phyloP scores from a whole-genome alignment of 2,329 filamentous ascomycete genomes.

The Curvularia sp. region DNA sequence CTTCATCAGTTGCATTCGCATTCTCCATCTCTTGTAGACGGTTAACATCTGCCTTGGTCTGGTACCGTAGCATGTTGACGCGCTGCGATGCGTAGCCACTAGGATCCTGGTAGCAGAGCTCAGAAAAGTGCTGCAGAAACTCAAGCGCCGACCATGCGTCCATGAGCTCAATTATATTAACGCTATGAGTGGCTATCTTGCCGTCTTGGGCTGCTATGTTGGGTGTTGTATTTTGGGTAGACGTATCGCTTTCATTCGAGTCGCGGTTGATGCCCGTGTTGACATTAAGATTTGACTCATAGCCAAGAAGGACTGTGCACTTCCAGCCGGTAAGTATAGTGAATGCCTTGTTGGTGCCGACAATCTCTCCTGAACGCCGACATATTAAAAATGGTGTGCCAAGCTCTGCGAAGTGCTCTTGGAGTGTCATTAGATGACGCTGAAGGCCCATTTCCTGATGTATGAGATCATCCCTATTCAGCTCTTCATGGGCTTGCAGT shows the following conservation, averaged over 20 bases:
- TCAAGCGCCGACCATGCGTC: slow-evolving; percentile 93
- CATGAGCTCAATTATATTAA: slow-evolving; percentile 89
- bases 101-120: slow-evolving; percentile 90
- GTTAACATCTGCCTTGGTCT: slow-evolving; percentile 57
- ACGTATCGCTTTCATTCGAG: slow-evolving; percentile 48
- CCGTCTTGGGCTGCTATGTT: slow-evolving; percentile 48
- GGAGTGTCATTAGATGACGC: slow-evolving; percentile 87
- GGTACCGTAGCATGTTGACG: slow-evolving; percentile 87
- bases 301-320: slow-evolving; percentile 85
- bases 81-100: slow-evolving; percentile 82
- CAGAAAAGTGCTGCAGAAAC: slow-evolving; percentile 95
- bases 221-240: slow-evolving; percentile 56
- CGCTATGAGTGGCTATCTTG: slow-evolving; percentile 67
- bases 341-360: slow-evolving; percentile 94
- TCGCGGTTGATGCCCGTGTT: slow-evolving; percentile 68
- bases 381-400: slow-evolving; percentile 92
- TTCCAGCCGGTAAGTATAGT: slow-evolving; percentile 95
- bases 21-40: slow-evolving; percentile 37
- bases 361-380: slow-evolving; percentile 91
- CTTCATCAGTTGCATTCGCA: slow-evolving; percentile 28
- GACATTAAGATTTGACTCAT: slow-evolving; percentile 85
- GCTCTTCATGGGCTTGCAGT: slow-evolving; percentile 84
- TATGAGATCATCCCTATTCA: slow-evolving; percentile 88
- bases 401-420: slow-evolving; percentile 86
- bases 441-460: slow-evolving; percentile 99